Evolutionary conservation across 768 basidiomycete genomes (phyloP).

Genomic region (Russula sp.): DNA sequence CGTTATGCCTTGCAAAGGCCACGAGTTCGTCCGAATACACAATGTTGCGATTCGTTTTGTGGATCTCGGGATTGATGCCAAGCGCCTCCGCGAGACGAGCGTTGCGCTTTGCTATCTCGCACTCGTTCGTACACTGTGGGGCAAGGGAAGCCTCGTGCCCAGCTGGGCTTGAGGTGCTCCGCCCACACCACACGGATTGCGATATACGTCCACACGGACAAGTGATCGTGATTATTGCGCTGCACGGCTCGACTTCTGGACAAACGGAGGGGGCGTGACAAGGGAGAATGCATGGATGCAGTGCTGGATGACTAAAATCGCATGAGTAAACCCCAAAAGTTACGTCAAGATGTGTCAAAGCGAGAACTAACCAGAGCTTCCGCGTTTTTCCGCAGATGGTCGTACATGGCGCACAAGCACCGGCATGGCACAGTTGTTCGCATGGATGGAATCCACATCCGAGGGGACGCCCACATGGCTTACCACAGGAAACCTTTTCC

Average conservation of each 20-base stretch:
- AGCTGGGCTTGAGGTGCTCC: conserved; percentile 45
- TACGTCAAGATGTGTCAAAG: conserved; percentile 1
- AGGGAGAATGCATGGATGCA: conserved; percentile 69
- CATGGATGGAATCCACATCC: conserved; percentile 90
- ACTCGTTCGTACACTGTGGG: conserved; percentile 80
- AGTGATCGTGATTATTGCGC: conserved; percentile 56
- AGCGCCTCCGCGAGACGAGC: conserved; percentile 86
- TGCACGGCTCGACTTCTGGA: conserved; percentile 76
- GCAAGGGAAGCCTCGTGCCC: conserved; percentile 43
- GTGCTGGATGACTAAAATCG: conserved; percentile 52
- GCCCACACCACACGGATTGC: conserved; percentile 71
- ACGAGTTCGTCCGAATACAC: conserved; percentile 64
- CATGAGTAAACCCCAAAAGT: background rate
- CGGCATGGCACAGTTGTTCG: conserved; percentile 76
- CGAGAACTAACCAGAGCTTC: conserved; percentile 65
- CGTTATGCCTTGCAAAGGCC: conserved; percentile 56
- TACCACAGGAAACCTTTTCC: conserved; percentile 84
- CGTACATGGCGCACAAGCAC: conserved; percentile 73
- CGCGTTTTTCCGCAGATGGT: conserved; percentile 83
- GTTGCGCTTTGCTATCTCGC: conserved; percentile 81
- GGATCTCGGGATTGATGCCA: conserved; percentile 64
- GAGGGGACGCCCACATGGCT: conserved; percentile 72
- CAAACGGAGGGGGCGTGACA: conserved; percentile 92
- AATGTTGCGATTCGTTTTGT: conserved; percentile 42
- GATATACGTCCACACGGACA: conserved; percentile 85